Evolutionary conservation across 83 land plant species (phyloP), one percentile per base, ranked within the genome.

Genomic region (Larix sibirica): DNA sequence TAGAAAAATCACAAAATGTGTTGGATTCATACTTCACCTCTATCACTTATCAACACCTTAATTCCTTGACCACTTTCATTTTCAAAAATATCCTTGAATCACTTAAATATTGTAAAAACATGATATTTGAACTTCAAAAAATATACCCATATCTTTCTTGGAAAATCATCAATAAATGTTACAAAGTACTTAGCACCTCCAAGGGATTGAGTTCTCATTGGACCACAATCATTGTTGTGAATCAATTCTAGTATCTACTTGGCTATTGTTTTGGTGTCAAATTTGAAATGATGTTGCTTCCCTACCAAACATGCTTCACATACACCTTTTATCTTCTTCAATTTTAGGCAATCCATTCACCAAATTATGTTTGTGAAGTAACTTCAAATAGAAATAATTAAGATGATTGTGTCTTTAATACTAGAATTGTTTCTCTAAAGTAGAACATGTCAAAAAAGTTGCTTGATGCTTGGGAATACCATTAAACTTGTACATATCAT

Each of bases 111-210:
- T 36, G 8, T 21, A 26, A 79, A 80, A 16, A 62, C 6, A 33
- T 84, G 65, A 8, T 74, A 79, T 21, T 80, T 79, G 13, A 65
- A 14, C 3, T 40, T 4, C 1, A 83, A 23, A 50, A 80, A 69
- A 69, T 84, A 84, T 7, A 79, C 61, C 74, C 76, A 84, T 16
- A 12, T 80, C 82, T 38, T 44, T 33, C 82, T 66, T 40, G 76
- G 50, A 78, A 62, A 84, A 61, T 84, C 76, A 79, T 84, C 82
- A 14, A 79, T 77, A 56, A 71, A 80, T 20, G 47, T 38, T 5
- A 84, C 17, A 23, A 84, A 80, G 21, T 84, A 79, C 75, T 66
- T 31, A 3, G 50, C 50, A 3, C 24, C 26, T 16, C 62, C 18
- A 2, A 33, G 13, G 33, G 77, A 80, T 67, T 36, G 33, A 56